Evolutionary conservation across 305 asterid genomes (phyloP).

Genomic region (Fraxinus paxiana): DNA sequence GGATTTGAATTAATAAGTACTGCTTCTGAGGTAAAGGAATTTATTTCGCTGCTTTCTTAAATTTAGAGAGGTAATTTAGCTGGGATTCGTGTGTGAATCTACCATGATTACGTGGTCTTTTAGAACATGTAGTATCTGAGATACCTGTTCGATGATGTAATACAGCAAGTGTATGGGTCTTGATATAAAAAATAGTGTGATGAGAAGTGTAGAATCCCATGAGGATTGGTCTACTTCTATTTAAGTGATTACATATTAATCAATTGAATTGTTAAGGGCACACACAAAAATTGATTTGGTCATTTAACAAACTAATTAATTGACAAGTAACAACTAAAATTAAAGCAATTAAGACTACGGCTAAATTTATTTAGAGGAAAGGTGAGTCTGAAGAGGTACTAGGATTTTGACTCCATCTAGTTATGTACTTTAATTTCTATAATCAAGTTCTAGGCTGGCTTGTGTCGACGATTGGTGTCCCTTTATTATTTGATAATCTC

Average conservation of each 20-base stretch:
- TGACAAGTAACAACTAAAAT: neutral
- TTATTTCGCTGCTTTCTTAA: slow-evolving; percentile 13
- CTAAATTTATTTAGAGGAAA: neutral
- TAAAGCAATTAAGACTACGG: neutral
- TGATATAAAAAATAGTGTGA: neutral
- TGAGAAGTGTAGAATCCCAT: neutral
- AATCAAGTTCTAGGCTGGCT: neutral
- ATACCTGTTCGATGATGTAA: neutral
- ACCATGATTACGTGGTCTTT: slow-evolving; percentile 11
- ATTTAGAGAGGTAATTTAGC: slow-evolving; percentile 17
- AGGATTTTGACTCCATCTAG: neutral
- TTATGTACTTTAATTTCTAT: neutral
- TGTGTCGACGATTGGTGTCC: neutral
- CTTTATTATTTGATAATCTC: neutral
- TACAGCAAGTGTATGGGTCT: neutral
- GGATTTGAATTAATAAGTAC: neutral
- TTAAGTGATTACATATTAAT: neutral
- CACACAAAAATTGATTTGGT: neutral
- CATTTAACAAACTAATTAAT: neutral
- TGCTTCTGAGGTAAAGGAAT: slow-evolving; percentile 3
- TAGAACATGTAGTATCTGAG: slow-evolving; percentile 12
- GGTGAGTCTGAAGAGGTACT: neutral
- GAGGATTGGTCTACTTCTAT: neutral
- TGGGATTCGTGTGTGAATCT: neutral
- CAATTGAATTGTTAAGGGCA: neutral